Conservation (phyloP, 495 filamentous ascomycete genomes). For the Lepraria neglecta region DNA sequence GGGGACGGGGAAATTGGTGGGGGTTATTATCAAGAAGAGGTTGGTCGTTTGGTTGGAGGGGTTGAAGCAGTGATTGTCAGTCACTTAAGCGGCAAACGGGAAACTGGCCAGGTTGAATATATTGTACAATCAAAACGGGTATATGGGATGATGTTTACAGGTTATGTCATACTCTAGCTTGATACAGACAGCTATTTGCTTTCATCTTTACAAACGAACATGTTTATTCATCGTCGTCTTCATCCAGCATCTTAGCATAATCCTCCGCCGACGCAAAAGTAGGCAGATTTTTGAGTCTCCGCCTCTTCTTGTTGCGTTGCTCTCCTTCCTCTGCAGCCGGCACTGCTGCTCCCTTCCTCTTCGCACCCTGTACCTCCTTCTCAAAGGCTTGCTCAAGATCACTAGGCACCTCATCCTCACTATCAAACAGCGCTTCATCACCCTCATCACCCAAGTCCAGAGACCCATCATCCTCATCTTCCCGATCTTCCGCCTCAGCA, state of each 20-base stretch:
- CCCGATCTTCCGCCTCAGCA: constrained; percentile 39
- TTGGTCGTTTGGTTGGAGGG: constrained; percentile 23
- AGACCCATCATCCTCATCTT: constrained; percentile 37
- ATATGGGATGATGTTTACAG: too few species aligned
- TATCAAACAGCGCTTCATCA: constrained; percentile 48
- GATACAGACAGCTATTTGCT: too few species aligned
- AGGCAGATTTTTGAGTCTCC: constrained; percentile 81
- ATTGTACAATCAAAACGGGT: background rate
- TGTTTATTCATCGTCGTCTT: constrained; percentile 54
- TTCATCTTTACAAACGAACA: too few species aligned
- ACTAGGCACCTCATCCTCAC: constrained; percentile 50
- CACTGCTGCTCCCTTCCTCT: constrained; percentile 28
- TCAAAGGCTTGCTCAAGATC: constrained; percentile 43
- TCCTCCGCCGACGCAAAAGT: constrained; percentile 91
- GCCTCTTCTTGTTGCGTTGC: constrained; percentile 58
- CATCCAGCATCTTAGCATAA: constrained; percentile 78
- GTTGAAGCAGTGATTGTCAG: constrained; percentile 13
- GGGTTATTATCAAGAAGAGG: constrained; percentile 29
- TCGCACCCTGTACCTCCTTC: constrained; percentile 30
- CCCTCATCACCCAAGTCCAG: constrained; percentile 44
- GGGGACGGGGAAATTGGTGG: constrained; percentile 33
- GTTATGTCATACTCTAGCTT: too few species aligned
- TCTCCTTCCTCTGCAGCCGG: constrained; percentile 23
- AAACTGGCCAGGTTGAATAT: background rate
- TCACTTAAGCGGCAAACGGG: too few species aligned